These are phyloP conservation scores for Coemansia nantahalensis DNA, from an alignment of 192 early-diverging fungal species.

Conservation along the genomic window DNA sequence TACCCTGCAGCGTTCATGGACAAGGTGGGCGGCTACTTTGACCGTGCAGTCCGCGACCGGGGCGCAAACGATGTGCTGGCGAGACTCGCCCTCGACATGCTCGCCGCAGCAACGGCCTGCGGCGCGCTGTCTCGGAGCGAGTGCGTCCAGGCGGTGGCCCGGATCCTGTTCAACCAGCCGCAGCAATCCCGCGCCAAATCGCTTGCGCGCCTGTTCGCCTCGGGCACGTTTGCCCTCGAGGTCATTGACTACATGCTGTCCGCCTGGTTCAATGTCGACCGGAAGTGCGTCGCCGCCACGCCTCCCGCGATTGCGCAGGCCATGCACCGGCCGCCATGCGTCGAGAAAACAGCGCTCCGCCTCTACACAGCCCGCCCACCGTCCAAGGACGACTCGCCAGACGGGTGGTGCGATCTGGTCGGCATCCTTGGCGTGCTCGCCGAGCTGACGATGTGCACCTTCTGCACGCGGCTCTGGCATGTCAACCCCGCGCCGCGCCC, in stretches of 20 bases:
- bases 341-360: conserved; percentile 26
- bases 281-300: neutral
- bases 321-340: conserved; percentile 7
- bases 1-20: conserved; percentile 8
- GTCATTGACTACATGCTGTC: conserved; percentile 28
- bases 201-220: conserved; percentile 13
- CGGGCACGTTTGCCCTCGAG: conserved; percentile 23
- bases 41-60: neutral
- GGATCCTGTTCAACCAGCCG: conserved; percentile 5
- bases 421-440: conserved; percentile 18
- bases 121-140: conserved; percentile 4
- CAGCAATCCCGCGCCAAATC: neutral
- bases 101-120: conserved; percentile 5
- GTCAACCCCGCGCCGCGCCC: conserved; percentile 5
- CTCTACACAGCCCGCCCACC: conserved; percentile 11
- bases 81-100: conserved; percentile 21
- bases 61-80: conserved; percentile 9
- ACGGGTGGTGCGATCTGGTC: conserved; percentile 15
- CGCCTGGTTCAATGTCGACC: conserved; percentile 13
- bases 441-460: conserved; percentile 25
- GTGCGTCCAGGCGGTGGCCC: conserved; percentile 25
- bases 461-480: conserved; percentile 20
- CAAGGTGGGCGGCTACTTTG: neutral
- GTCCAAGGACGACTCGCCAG: neutral
- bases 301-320: neutral